phyloP scores from a whole-genome alignment of 2,329 filamentous ascomycete genomes.

The Rhinocladiella mackenziei region DNA sequence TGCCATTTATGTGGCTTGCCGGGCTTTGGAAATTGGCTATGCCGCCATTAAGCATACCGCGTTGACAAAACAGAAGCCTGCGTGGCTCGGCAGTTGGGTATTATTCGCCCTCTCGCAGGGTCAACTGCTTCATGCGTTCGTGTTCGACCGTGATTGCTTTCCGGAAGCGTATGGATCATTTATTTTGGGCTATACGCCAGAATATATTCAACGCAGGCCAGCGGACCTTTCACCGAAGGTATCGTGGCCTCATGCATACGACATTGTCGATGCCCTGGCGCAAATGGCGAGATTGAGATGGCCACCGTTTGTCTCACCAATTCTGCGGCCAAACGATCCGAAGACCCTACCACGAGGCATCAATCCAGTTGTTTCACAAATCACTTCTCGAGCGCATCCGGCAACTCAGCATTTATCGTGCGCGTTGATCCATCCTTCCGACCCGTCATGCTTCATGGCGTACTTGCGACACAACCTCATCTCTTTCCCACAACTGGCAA shows the following conservation, averaged over 20 bases:
- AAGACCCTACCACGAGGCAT: constrained; percentile 58
- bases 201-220: constrained; percentile 74
- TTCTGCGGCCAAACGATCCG: constrained; percentile 70
- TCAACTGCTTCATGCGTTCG: constrained; percentile 69
- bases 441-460: constrained; percentile 82
- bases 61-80: constrained; percentile 63
- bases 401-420: constrained; percentile 76
- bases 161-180: constrained; percentile 62
- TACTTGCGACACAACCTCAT: constrained; percentile 83
- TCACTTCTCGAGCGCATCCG: constrained; percentile 81
- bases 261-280: constrained; percentile 76
- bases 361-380: constrained; percentile 66
- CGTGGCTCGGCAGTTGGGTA: constrained; percentile 83
- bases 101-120: constrained; percentile 71
- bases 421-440: constrained; percentile 78
- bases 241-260: constrained; percentile 69
- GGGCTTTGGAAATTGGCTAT: constrained; percentile 80
- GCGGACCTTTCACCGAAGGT: constrained; percentile 61
- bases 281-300: constrained; percentile 77
- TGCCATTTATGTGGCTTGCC: constrained; percentile 75
- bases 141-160: constrained; percentile 73
- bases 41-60: constrained; percentile 75
- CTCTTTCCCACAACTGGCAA: constrained; percentile 73
- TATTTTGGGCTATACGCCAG: constrained; percentile 65
- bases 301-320: constrained; percentile 83